Evolutionary conservation across 352 stramenopile genomes (phyloP), one percentile per base, ranked within the genome.

Genomic region (Pythium brassicae): DNA sequence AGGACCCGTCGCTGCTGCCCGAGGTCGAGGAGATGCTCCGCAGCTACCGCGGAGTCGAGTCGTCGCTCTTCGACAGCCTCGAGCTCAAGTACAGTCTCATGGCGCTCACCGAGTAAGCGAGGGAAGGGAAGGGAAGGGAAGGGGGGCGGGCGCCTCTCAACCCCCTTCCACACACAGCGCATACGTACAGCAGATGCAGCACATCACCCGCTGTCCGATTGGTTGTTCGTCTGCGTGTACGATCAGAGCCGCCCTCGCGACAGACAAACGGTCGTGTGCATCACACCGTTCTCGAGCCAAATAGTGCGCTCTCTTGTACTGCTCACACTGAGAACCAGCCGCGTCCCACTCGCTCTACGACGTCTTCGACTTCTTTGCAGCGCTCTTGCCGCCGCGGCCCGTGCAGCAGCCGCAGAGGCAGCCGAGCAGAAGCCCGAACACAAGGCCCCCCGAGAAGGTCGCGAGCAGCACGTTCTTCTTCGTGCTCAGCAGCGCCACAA

Each of bases 71-170:
- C 43, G 76, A 94, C 45, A 91, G 79, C 39, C 66, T 94, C 22
- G 75, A 88, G 54, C 77, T 94, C 47, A 94, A 94, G 62, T 94
- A 94, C 64, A 83, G 75, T 62, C 89, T 87, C 61, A 73, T 87
- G 65, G 69, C 76, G 55, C 57, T 92, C 27, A 78, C 78, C 53
- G 61, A 72, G 32, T 68, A 50, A 25, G 1, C 15, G 10, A 19
- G 8, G 2, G 14, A 37, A 37, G 9, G 29, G 29, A 35, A 35
- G 8, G 32, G 5, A 9, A 37, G 32, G 32, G 32, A n/a, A n/a
- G n/a, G n/a, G n/a, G n/a, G n/a, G n/a, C n/a, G n/a, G n/a, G n/a
- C n/a, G n/a, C n/a, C n/a, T n/a, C n/a, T n/a, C n/a, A n/a, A n/a
- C n/a, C n/a, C n/a, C n/a, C n/a, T n/a, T n/a, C n/a, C n/a, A n/a